Percentiles rank a stretch among this genome's conserved stretches.
Conservation (phyloP, 768 basidiomycete species). For the Calocera cornea region DNA sequence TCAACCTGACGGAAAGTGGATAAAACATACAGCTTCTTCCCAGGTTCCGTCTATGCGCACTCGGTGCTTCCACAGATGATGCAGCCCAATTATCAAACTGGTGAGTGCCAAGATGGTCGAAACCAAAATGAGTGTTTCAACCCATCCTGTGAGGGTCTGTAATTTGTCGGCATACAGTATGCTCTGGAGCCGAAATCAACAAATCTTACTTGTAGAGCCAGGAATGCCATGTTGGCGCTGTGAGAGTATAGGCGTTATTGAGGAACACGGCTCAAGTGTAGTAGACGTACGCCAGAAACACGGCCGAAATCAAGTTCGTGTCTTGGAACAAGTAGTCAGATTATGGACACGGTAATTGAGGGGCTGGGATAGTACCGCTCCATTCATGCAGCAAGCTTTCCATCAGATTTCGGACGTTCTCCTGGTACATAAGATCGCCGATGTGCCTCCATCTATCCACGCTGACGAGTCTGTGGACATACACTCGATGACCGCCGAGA, state of each 20-base stretch:
- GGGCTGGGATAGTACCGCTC: background rate
- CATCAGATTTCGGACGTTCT: background rate
- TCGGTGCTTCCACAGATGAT: background rate
- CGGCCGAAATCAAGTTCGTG: background rate
- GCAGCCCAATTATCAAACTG: background rate
- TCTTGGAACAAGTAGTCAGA: background rate
- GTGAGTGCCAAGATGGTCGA: background rate
- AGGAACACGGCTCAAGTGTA: background rate
- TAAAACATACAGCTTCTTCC: background rate
- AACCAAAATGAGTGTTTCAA: background rate
- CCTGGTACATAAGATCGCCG: background rate
- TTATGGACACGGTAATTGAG: background rate
- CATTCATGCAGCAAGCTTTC: background rate
- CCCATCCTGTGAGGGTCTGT: background rate
- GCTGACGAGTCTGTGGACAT: background rate
- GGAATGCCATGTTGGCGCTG: background rate
- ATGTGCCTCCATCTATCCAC: background rate
- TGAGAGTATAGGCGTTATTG: background rate
- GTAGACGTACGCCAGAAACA: background rate
- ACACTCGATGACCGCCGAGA: background rate
- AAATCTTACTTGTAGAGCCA: background rate
- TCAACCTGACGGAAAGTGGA: background rate
- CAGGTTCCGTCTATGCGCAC: background rate
- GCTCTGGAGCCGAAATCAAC: background rate
- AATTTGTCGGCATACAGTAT: background rate